Conservation (phyloP, 176 grass and related monocot species). For the Coix lacrymajobi region DNA sequence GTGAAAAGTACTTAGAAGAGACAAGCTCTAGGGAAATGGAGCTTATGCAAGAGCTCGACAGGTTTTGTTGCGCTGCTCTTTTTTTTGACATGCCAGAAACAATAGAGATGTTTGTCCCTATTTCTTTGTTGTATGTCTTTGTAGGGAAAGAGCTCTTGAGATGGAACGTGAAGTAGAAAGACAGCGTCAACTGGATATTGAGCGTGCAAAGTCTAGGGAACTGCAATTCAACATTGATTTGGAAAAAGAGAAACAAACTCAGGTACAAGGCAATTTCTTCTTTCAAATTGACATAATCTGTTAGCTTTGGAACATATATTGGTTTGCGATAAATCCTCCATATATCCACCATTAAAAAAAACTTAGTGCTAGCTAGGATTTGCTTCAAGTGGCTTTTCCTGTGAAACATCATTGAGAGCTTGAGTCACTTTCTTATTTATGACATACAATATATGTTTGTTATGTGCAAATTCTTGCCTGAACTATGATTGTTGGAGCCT, state of each 20-base stretch:
- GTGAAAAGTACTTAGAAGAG: slow-evolving; percentile 86
- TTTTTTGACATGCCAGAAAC: neutral
- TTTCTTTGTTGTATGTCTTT: slow-evolving; percentile 16
- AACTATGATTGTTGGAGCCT: neutral
- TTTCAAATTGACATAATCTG: neutral
- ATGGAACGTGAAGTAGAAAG: slow-evolving; percentile 82
- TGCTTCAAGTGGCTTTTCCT: neutral
- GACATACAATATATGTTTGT: neutral
- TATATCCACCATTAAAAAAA: neutral
- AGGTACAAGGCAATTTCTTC: slow-evolving; percentile 40
- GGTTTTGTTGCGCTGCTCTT: slow-evolving; percentile 39
- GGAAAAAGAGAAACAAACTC: slow-evolving; percentile 88
- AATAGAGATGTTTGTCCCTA: slow-evolving; percentile 4
- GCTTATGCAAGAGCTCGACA: slow-evolving; percentile 92
- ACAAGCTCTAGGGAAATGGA: slow-evolving; percentile 68
- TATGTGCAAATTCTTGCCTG: neutral
- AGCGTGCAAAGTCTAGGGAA: slow-evolving; percentile 83
- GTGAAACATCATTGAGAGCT: neutral
- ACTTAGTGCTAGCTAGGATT: neutral
- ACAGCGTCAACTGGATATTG: slow-evolving; percentile 69
- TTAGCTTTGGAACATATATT: neutral
- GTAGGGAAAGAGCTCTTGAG: slow-evolving; percentile 64
- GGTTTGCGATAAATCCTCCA: neutral
- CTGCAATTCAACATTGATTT: slow-evolving; percentile 82
- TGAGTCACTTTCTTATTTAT: neutral